phyloP scores from a whole-genome alignment of 2,329 filamentous ascomycete genomes.

The Phoma sp. region DNA sequence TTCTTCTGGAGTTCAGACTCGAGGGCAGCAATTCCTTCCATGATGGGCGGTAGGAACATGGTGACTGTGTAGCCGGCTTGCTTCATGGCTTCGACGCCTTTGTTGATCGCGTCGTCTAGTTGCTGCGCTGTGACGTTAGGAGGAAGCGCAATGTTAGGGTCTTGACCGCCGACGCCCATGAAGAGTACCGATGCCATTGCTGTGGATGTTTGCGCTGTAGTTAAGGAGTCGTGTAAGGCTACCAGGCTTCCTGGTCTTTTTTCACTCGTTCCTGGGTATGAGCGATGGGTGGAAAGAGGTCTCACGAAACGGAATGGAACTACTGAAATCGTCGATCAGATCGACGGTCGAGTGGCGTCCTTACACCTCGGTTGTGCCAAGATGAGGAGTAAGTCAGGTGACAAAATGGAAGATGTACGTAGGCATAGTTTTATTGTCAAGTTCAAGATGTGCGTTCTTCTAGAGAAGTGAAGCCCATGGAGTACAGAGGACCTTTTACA shows the following conservation, averaged over 20 bases:
- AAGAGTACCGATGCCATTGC: conserved; percentile 1
- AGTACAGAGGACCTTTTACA: background rate
- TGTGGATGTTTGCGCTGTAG: too few relatives aligned
- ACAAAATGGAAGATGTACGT: background rate
- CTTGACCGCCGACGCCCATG: background rate
- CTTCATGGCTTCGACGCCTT: background rate
- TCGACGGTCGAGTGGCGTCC: too few relatives aligned
- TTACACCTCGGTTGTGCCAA: background rate
- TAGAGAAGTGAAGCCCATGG: background rate
- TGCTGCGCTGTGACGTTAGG: background rate
- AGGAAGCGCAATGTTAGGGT: background rate
- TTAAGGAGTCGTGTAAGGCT: too few relatives aligned
- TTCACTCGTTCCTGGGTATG: too few relatives aligned
- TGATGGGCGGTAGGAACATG: background rate
- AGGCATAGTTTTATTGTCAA: background rate
- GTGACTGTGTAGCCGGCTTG: conserved; percentile 2
- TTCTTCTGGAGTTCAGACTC: background rate
- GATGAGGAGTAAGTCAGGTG: background rate
- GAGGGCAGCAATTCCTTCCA: conserved; percentile 1
- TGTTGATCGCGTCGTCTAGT: background rate
- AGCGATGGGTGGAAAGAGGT: too few relatives aligned
- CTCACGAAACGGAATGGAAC: too few relatives aligned
- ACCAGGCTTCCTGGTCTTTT: too few relatives aligned
- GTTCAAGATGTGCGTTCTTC: background rate
- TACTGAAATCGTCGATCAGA: too few relatives aligned